Conservation (phyloP, 441 rosid genomes). For the Pelargonium citronellum region DNA sequence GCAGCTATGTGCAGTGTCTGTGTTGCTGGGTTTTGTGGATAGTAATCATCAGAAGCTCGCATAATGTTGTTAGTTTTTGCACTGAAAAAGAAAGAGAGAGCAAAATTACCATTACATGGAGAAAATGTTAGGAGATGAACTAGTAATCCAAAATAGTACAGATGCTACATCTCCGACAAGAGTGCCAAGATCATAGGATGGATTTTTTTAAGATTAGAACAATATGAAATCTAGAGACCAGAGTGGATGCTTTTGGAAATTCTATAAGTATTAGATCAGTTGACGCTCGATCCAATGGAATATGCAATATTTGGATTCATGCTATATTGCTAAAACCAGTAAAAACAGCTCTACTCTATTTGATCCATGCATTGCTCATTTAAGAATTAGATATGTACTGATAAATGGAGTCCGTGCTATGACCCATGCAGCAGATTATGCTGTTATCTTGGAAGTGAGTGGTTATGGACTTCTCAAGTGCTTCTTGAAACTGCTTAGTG, state of each 20-base stretch:
- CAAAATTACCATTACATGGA: not conserved
- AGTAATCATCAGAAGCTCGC: slow-evolving; percentile 54
- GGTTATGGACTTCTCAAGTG: slow-evolving; percentile 43
- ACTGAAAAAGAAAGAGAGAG: slow-evolving; percentile 23
- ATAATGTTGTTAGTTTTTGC: slow-evolving; percentile 45
- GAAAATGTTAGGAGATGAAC: not conserved
- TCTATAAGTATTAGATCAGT: no score
- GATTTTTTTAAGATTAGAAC: no score
- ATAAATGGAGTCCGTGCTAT: slow-evolving; percentile 47
- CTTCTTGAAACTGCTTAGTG: slow-evolving; percentile 40
- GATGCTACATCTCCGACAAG: not conserved
- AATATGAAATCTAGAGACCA: no score
- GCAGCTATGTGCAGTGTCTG: slow-evolving; percentile 51
- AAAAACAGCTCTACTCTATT: no score
- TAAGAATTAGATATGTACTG: slow-evolving; percentile 19
- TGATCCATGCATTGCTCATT: no score
- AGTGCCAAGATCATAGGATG: no score
- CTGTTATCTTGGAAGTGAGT: slow-evolving; percentile 43
- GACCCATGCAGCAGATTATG: slow-evolving; percentile 53
- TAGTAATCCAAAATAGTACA: not conserved
- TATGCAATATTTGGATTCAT: no score
- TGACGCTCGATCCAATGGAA: no score
- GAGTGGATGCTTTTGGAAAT: no score
- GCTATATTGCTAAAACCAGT: no score
- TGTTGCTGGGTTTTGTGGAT: slow-evolving; percentile 39